Percentiles rank a stretch among this genome's conserved stretches.
phyloP scores from a whole-genome alignment of 2,329 filamentous ascomycete genomes.

The Kalmusia sp. region DNA sequence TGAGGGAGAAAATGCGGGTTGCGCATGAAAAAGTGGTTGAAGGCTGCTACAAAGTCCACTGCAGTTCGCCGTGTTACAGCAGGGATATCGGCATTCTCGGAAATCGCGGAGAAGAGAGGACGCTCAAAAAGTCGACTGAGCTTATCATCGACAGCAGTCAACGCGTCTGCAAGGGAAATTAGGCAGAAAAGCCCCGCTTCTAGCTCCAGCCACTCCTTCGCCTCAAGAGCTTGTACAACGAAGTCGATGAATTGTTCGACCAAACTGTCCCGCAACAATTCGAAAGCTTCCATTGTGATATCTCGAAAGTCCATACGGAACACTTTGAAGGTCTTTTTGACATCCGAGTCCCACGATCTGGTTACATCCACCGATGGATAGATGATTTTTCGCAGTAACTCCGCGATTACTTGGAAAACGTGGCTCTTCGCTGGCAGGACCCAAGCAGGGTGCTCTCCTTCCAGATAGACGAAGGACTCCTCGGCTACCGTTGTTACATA shows the following conservation, averaged over 20 bases:
- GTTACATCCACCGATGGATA: slow-evolving; percentile 68
- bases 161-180: slow-evolving; percentile 70
- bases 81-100: slow-evolving; percentile 59
- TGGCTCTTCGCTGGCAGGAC: slow-evolving; percentile 63
- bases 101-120: slow-evolving; percentile 62
- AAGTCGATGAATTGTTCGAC: slow-evolving; percentile 57
- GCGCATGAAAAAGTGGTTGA: slow-evolving; percentile 78
- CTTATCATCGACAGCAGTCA: slow-evolving; percentile 65
- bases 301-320: slow-evolving; percentile 82
- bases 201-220: slow-evolving; percentile 56
- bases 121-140: slow-evolving; percentile 69
- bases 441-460: slow-evolving; percentile 58
- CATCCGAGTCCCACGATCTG: slow-evolving; percentile 72
- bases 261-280: slow-evolving; percentile 56
- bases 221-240: slow-evolving; percentile 49
- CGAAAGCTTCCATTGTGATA: slow-evolving; percentile 74
- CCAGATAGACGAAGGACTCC: slow-evolving; percentile 50
- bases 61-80: slow-evolving; percentile 71
- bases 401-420: slow-evolving; percentile 69
- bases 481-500: slow-evolving; percentile 74
- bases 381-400: slow-evolving; percentile 72
- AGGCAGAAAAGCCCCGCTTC: slow-evolving; percentile 67
- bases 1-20: slow-evolving; percentile 71
- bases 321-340: slow-evolving; percentile 71
- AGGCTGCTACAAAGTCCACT: slow-evolving; percentile 73